Percentiles rank a stretch among this genome's conserved stretches.
phyloP scores from a whole-genome alignment of 164 flowering plant genomes.

The Aristolochia contorta region DNA sequence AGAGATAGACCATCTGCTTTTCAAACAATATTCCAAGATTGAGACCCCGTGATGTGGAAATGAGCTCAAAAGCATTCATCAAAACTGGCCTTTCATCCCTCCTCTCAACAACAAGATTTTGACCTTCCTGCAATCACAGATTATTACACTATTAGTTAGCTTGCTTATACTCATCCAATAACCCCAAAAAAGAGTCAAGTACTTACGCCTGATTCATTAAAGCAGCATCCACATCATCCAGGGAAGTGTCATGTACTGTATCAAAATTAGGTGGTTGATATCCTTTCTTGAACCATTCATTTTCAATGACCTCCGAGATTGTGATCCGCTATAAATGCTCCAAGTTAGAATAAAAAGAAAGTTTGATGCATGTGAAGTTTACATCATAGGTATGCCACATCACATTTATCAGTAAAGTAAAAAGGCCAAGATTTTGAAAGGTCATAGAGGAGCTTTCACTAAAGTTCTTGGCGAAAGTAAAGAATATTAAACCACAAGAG shows the following conservation, averaged over 20 bases:
- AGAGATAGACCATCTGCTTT: slow-evolving; percentile 65
- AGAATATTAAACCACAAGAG: background rate
- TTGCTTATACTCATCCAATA: background rate
- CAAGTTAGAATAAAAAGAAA: background rate
- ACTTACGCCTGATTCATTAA: slow-evolving; percentile 63
- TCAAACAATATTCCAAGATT: slow-evolving; percentile 79
- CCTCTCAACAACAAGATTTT: slow-evolving; percentile 78
- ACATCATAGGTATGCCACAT: background rate
- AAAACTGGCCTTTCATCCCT: slow-evolving; percentile 68
- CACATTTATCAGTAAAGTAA: too few relatives aligned
- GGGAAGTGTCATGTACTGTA: slow-evolving; percentile 40
- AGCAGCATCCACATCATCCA: slow-evolving; percentile 72
- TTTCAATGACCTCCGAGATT: slow-evolving; percentile 72
- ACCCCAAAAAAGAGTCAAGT: background rate
- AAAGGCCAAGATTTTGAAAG: background rate
- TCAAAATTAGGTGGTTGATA: slow-evolving; percentile 73
- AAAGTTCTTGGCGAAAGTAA: background rate
- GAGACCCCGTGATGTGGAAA: slow-evolving; percentile 92
- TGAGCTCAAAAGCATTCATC: slow-evolving; percentile 97
- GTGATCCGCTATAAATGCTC: slow-evolving; percentile 55
- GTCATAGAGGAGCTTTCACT: background rate
- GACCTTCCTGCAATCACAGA: slow-evolving; percentile 33
- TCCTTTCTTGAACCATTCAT: slow-evolving; percentile 98
- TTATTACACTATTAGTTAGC: background rate
- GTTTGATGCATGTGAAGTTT: background rate